Conservation (phyloP, 805 yeast genomes). For the Cyberlindnera mycetangii region DNA sequence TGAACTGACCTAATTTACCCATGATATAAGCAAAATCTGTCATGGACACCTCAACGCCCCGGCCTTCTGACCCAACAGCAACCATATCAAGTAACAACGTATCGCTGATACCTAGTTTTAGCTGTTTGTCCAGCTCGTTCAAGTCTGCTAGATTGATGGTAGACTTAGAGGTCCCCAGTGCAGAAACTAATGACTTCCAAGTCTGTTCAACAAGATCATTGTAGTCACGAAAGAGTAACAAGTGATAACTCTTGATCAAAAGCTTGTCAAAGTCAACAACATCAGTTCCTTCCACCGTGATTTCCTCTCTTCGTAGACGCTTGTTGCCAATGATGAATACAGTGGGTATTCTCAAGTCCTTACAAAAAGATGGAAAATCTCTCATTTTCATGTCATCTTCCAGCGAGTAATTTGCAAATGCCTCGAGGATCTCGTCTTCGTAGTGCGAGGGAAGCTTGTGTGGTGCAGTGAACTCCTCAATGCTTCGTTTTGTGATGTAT, state of each 20-base stretch:
- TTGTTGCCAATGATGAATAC: conserved; percentile 30
- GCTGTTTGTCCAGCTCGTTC: conserved; percentile 30
- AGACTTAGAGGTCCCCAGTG: conserved; percentile 16
- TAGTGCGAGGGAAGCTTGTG: conserved; percentile 38
- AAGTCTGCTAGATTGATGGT: conserved; percentile 38
- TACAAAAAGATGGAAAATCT: conserved; percentile 31
- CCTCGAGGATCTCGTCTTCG: conserved; percentile 44
- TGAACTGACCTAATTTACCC: conserved; percentile 42
- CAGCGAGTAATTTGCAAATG: conserved; percentile 39
- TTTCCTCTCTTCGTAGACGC: conserved; percentile 21
- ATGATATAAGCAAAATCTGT: conserved; percentile 46
- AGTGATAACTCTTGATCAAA: conserved; percentile 37
- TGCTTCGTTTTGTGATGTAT: conserved; percentile 21
- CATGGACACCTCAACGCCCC: conserved; percentile 35
- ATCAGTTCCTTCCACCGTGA: conserved; percentile 39
- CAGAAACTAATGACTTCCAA: conserved; percentile 37
- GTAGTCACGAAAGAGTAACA: conserved; percentile 40
- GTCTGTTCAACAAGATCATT: conserved; percentile 33
- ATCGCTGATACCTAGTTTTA: conserved; percentile 33
- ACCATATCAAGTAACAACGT: conserved; percentile 43
- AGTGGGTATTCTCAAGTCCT: conserved; percentile 31
- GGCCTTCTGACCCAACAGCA: conserved; percentile 39
- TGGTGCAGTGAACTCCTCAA: conserved; percentile 31
- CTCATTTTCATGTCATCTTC: conserved; percentile 38
- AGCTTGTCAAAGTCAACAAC: conserved; percentile 48